Base-by-base conservation (phyloP, 768 basidiomycete genomes). In the Russula lepida region DNA sequence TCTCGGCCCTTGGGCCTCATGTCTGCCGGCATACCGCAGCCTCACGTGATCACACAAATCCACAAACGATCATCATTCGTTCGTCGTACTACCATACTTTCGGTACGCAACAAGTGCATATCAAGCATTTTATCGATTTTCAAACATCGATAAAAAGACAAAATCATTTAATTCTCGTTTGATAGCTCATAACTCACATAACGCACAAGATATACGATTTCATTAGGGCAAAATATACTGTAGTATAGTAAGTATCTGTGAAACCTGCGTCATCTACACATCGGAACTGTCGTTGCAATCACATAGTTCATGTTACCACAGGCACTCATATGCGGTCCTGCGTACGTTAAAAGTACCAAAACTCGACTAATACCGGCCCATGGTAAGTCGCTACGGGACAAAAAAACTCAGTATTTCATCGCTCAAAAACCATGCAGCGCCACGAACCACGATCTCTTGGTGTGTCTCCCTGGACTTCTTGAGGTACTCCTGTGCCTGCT, bases 381-480 rank as follows among this genome's bases (percentile, higher is more conserved):
- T 3, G 32, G 33, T 44, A 27, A 61, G 54, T 37, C 46, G 4
- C 60, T 61, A 27, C 13, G 6, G 21, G 35, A 35, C 33, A 23
- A 35, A 12, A 23, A 35, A 30, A 2, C 19, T 56, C 54, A 56
- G 23, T 9, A 23, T 50, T 21, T n/a, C 33, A 46, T 44, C 37
- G n/a, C 28, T 4, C 17, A 21, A 15, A 32, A 61, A 9, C 13
- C 4, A 44, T 37, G 21, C 25, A 27, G 9, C 13, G 4, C 9
- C 7, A 52, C 49, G 19, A 51, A 61, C 60, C 60, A 56, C 12
- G 17, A 61, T 56, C 5, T 4, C 30, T 51, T 19, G 21, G 11
- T 56, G n/a, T 5, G 60, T 46, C 43, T 56, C 60, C n/a, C 28
- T 55, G 25, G 55, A 54, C 27, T 61, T n/a, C n/a, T 56, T 43